Evolutionary conservation across 192 early-diverging fungal genomes (phyloP), one percentile per base, ranked within the genome.

Genomic region (Tieghemiomyces parasiticus): DNA sequence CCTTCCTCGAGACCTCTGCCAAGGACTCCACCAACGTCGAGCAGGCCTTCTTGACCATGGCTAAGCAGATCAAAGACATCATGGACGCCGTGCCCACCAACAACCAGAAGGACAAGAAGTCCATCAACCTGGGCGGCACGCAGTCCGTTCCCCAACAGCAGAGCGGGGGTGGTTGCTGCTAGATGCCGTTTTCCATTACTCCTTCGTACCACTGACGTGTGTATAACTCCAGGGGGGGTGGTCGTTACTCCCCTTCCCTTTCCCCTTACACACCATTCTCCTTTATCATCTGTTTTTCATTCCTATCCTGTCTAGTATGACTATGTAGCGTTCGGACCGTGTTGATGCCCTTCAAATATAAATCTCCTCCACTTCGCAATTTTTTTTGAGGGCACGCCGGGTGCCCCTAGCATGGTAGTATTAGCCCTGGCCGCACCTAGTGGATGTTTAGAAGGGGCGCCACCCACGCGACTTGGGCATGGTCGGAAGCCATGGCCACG

Each of bases 11-110:
- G 70, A 99, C 95, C 8, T 89, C 86, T 10, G 95, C 95, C 60
- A 99, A 99, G 80, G 87, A 91, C 65, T 86, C 95, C 13, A 89
- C 89, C 25, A 99, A 99, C 64, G 95, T 99, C 19, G 95, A 99
- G 76, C 89, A 92, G 66, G 95, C 95, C 34, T 99, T 99, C 81
- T 79, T 99, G 84, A 97, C 92, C 32, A 97, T 99, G 95, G 94
- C 95, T 28, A 93, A 92, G 71, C 95, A 99, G 77, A 99, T 99
- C 68, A 99, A 99, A 80, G 95, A 99, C 69, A 84, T 88, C 46
- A 67, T 74, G 63, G 74, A 61, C 49, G 33, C 42, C 14, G 31
- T 54, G 19, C 46, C 63, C 20, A 31, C 22, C 29, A 32, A 19
- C 47, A 42, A 31, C 8, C 22, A 50, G n/a, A 66, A 42, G 58